phyloP scores from a whole-genome alignment of 2,329 filamentous ascomycete species.

The Blastomyces emzantsi region DNA sequence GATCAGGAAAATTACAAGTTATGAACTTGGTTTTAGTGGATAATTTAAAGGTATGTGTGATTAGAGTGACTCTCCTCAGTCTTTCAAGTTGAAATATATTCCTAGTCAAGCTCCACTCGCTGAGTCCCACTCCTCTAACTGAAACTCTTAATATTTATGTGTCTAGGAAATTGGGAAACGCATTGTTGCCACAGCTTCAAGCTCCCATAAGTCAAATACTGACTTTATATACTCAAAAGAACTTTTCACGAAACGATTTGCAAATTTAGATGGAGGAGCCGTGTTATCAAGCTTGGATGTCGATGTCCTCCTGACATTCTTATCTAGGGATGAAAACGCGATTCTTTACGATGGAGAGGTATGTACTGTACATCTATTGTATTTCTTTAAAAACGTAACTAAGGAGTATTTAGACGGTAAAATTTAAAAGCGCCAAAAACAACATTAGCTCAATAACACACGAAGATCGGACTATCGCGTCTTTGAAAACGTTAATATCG shows the following conservation, averaged over 20 bases:
- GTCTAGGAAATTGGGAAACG: constrained; percentile 45
- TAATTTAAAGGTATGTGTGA: constrained; percentile 47
- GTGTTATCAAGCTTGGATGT: constrained; percentile 55
- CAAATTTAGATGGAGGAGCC: constrained; percentile 41
- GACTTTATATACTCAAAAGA: constrained; percentile 60
- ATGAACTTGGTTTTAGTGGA: constrained; percentile 42
- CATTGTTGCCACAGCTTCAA: constrained; percentile 40
- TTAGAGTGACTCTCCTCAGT: not conserved
- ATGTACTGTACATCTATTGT: constrained; percentile 24
- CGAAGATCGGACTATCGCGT: constrained; percentile 74
- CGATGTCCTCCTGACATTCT: constrained; percentile 59
- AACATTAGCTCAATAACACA: constrained; percentile 51
- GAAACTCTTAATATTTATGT: not conserved
- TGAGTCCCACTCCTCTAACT: not conserved
- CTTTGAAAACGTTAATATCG: constrained; percentile 63
- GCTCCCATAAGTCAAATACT: constrained; percentile 44
- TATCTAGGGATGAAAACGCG: constrained; percentile 56
- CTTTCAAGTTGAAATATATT: not conserved
- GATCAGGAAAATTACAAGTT: constrained; percentile 28
- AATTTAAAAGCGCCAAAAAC: constrained; percentile 54
- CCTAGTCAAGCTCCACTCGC: not conserved
- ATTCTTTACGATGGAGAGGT: constrained; percentile 42
- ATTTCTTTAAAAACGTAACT: constrained; percentile 38
- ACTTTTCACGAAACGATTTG: constrained; percentile 54
- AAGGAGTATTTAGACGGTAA: constrained; percentile 53